Conservation (phyloP, 352 stramenopile species). For the Phytopythium oedochilum region DNA sequence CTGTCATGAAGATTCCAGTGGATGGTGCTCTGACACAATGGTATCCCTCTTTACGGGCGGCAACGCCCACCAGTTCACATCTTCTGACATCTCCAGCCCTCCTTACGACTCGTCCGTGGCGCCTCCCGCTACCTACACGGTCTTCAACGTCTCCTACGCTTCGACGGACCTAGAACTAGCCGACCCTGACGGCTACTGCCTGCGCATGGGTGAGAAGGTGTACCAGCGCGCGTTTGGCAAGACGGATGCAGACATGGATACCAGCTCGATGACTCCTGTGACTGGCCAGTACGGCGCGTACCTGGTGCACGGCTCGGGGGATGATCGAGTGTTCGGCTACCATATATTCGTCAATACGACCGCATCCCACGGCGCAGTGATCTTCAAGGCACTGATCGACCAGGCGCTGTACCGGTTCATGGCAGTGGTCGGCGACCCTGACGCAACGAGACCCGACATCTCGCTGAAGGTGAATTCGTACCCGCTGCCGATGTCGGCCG, state of each 20-base stretch:
- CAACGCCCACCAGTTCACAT: constrained; percentile 20
- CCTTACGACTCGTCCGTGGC: constrained; percentile 18
- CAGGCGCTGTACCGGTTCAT: constrained; percentile 38
- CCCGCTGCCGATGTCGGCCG: constrained; percentile 42
- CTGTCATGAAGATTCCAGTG: constrained; percentile 31
- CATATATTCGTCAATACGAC: constrained; percentile 49
- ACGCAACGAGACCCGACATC: constrained; percentile 14
- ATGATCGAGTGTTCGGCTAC: constrained; percentile 33
- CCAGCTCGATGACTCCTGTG: constrained; percentile 37
- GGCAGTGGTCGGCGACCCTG: constrained; percentile 10
- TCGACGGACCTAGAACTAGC: constrained; percentile 17
- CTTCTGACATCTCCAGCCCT: constrained; percentile 22
- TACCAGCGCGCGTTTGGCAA: constrained; percentile 32
- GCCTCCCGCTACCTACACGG: constrained; percentile 10
- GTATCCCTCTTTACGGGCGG: constrained; percentile 27
- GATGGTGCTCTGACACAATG: constrained; percentile 51
- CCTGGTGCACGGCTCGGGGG: constrained; percentile 19
- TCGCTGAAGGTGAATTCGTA: constrained; percentile 40
- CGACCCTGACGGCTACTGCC: constrained; percentile 24
- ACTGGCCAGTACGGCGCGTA: constrained; percentile 35
- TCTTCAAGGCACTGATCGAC: constrained; percentile 55
- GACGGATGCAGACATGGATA: constrained; percentile 63
- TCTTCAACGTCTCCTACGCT: constrained; percentile 32
- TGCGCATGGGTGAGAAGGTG: constrained; percentile 31
- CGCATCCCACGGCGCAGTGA: constrained; percentile 23